Evolutionary conservation across 345 rosid species (phyloP), one percentile per base, ranked within the genome.

Genomic region (Rubroshorea leprosula): DNA sequence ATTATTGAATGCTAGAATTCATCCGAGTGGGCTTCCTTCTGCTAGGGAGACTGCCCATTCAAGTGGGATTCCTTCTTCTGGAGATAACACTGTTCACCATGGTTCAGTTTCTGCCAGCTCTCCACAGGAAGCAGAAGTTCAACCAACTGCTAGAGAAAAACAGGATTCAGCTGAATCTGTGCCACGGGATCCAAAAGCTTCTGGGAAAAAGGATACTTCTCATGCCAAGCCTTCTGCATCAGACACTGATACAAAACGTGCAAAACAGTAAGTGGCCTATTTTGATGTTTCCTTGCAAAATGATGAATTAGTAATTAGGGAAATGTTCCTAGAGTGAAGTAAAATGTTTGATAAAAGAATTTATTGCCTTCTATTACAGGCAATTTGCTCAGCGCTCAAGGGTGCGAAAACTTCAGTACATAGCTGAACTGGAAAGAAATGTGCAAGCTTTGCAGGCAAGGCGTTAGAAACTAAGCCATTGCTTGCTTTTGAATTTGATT

Each of bases 301-400:
- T 16, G 15, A 4, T 22, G 51, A 6, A 29, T 59, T 60, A 8
- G 22, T 38, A 7, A 2, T 23, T 50, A 41, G 39, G 12, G 12
- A 61, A 24, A 14, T 43, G 20, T 66, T n/a, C n/a, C n/a, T 54
- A 66, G 46, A 46, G 65, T 58, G 39, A 20, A 62, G 12, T 2
- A 6, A 13, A 35, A 3, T 35, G 6, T 35, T n/a, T 3, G 11
- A 35, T 6, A 35, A 29, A 9, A 13, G 62, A 48, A 20, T 55
- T 67, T 48, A 20, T 60, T 68, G 18, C 18, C 66, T 23, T 62
- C 50, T 43, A 18, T 8, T 73, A 66, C 74, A 94, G 99, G 85
- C 99, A 90, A 84, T 94, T 90, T 50, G 99, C 99, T 62, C 99
- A 94, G 61, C 89, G 99, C 41, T 94, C 99, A 54, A 74, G 99